Conservation (phyloP, 2,329 filamentous ascomycete species). For the Stenocarpella maydis region DNA sequence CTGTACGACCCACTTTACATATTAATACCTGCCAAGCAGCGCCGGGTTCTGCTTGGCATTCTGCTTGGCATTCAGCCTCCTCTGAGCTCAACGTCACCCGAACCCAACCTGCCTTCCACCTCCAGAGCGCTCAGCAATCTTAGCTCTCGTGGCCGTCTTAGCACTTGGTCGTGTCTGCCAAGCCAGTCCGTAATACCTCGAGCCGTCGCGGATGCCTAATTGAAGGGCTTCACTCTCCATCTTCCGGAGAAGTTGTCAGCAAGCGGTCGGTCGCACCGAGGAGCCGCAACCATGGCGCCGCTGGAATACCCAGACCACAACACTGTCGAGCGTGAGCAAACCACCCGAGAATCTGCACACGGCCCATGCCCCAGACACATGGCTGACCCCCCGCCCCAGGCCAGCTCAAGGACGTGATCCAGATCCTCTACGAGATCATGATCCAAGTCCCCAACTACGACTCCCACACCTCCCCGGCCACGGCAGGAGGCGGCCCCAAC, state of each 20-base stretch:
- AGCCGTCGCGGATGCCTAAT: background rate
- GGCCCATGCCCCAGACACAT: background rate
- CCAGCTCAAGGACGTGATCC: slow-evolving; percentile 68
- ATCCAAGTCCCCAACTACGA: slow-evolving; percentile 71
- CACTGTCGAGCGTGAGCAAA: slow-evolving; percentile 38
- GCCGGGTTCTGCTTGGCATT: slow-evolving; percentile 15
- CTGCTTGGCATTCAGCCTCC: slow-evolving; percentile 4
- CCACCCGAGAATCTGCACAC: background rate
- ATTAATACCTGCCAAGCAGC: background rate
- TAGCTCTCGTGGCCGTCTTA: background rate
- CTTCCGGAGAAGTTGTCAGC: no score
- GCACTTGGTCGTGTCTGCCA: background rate
- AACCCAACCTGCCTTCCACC: background rate
- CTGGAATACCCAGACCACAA: slow-evolving; percentile 40
- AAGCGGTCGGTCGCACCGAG: background rate
- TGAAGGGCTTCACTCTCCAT: background rate
- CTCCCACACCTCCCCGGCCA: slow-evolving; percentile 50
- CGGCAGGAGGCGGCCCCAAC: slow-evolving; percentile 21
- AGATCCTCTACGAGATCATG: slow-evolving; percentile 70
- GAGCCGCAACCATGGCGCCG: slow-evolving; percentile 39
- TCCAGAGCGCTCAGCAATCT: no score
- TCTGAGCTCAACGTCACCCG: background rate
- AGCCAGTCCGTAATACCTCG: background rate
- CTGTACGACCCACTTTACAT: slow-evolving; percentile 11
- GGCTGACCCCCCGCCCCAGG: slow-evolving; percentile 46